Evolutionary conservation across 768 basidiomycete species (phyloP).

Genomic region (Lentinula edodes): DNA sequence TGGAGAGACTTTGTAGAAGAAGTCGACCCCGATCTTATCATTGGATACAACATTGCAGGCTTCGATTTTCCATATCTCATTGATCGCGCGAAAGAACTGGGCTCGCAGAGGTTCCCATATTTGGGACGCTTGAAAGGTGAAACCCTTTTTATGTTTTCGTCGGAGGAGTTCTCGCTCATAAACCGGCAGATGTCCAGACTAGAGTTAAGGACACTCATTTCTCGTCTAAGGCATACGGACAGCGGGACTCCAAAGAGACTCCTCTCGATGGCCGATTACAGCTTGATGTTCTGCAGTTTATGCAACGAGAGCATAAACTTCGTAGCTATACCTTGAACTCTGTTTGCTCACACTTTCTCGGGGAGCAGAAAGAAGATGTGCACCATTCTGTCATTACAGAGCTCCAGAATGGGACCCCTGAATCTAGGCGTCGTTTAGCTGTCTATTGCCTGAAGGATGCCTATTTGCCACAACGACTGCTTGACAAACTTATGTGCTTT

Average conservation of each 20-base stretch:
- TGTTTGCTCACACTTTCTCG: constrained; percentile 95
- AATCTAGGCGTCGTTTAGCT: constrained; percentile 86
- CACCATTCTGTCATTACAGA: constrained; percentile 99
- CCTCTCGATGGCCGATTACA: constrained; percentile 88
- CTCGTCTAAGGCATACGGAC: constrained; percentile 95
- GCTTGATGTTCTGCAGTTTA: constrained; percentile 92
- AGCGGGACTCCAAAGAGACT: constrained; percentile 94
- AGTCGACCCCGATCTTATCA: constrained; percentile 93
- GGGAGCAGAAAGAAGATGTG: constrained; percentile 99
- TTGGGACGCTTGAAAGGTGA: constrained; percentile 74
- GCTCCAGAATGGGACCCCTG: constrained; percentile 92
- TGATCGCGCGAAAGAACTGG: constrained; percentile 84
- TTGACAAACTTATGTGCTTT: constrained; percentile 99
- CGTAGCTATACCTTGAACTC: constrained; percentile 97
- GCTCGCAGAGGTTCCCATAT: constrained; percentile 59
- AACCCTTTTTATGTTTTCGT: constrained; percentile 8
- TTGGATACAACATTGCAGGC: constrained; percentile 90
- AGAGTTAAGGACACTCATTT: constrained; percentile 93
- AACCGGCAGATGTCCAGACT: constrained; percentile 56
- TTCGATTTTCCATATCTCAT: constrained; percentile 98
- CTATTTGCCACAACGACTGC: constrained; percentile 90
- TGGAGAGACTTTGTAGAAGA: constrained; percentile 89
- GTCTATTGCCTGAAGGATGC: constrained; percentile 99
- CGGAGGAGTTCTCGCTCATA: constrained; percentile 1
- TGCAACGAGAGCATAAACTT: constrained; percentile 98